phyloP scores from a whole-genome alignment of 1,284 basidiomycete species.

The Veloboletus limbatus region DNA sequence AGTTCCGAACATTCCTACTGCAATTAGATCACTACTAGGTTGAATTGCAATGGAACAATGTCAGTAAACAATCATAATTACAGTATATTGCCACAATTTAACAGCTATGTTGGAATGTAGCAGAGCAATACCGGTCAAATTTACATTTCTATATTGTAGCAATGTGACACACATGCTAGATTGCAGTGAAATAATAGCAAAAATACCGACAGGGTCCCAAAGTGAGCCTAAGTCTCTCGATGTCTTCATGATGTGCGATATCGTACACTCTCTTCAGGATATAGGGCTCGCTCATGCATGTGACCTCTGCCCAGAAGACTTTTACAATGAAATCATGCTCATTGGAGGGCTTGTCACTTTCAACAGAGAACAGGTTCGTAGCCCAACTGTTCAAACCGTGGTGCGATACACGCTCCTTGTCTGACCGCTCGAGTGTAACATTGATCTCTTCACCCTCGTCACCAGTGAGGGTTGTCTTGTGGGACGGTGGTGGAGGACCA shows the following conservation, averaged over 20 bases:
- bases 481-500: not conserved
- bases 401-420: constrained; percentile 3
- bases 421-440: not conserved
- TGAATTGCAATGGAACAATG: no score
- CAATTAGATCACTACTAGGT: no score
- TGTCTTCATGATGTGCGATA: not conserved
- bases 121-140: no score
- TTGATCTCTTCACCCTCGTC: not conserved
- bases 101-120: no score
- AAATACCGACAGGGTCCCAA: no score
- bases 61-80: no score
- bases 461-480: not conserved
- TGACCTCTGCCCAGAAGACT: constrained; percentile 19
- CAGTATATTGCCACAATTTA: no score
- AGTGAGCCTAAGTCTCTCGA: no score
- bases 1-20: no score
- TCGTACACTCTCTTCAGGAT: constrained; percentile 11
- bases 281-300: constrained; percentile 9
- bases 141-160: no score
- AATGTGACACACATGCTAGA: no score
- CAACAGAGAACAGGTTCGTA: constrained; percentile 10
- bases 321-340: constrained; percentile 13
- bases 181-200: no score
- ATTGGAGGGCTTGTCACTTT: not conserved
- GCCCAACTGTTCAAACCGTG: constrained; percentile 10